Base-by-base conservation (phyloP, 805 yeast genomes). In the Starmerella floricola region DNA sequence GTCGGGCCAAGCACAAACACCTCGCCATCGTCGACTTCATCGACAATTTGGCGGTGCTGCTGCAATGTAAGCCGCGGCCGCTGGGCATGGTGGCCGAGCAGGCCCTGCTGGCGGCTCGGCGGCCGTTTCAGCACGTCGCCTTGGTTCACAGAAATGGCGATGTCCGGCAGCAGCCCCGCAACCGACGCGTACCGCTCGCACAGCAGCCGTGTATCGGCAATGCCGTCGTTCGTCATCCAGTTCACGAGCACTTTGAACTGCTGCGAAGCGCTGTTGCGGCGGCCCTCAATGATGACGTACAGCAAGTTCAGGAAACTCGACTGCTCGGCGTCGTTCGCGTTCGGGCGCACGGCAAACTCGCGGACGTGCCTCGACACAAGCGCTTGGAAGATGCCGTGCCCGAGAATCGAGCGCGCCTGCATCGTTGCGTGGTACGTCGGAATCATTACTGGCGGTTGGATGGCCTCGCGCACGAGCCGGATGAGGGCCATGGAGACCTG, bases 251-350 rank as follows among this genome's bases (percentile, higher is more conserved):
- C 5, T 15, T 34, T 28, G 19, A 21, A 29, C 34, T 40, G 43
- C 24, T 12, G 10, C 13, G 18, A 20, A 2, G 31, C n/a, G 17
- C 18, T 26, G 36, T 19, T 15, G 6, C 13, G 31, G 8, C 36
- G 36, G 26, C 48, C 45, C 16, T 40, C 38, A 18, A 36, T 41
- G 15, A 50, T 33, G 6, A 24, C 26, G 31, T 44, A 43, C 39
- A 61, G 45, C 30, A 87, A 64, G 56, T 81, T 86, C 35, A 85
- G 64, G 48, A 88, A 72, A 5, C 87, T 72, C 0, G 95, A 85
- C 54, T 76, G 80, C 2, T 80, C 69, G 45, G 86, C 61, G 55
- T 78, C 80, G 56, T 81, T 76, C 30, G 62, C 60, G 24, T 65
- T 60, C 6, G 69, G 63, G 8, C 74, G 71, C 12, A 64, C 68